Percentiles rank a stretch among this genome's conserved stretches.
phyloP scores from a whole-genome alignment of 2,329 filamentous ascomycete genomes.

The Arthrinium phaeospermum region DNA sequence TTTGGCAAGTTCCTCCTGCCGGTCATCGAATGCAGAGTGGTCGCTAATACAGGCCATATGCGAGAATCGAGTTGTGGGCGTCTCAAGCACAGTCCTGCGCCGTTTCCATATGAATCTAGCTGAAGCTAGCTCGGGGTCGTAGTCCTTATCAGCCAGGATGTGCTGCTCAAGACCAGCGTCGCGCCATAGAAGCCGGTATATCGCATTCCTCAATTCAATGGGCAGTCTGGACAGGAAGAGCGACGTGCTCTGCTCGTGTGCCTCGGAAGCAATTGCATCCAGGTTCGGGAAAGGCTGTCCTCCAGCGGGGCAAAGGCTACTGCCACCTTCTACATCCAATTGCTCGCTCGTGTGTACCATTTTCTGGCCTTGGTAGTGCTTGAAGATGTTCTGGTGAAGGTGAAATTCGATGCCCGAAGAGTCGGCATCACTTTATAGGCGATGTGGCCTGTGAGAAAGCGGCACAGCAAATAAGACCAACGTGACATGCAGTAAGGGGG shows the following conservation, averaged over 20 bases:
- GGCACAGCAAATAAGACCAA: too few relatives aligned
- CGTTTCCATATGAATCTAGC: too few relatives aligned
- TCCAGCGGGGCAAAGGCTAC: background rate
- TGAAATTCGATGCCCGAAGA: too few relatives aligned
- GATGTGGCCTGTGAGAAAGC: too few relatives aligned
- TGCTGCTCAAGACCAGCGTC: background rate
- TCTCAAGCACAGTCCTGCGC: background rate
- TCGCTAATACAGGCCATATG: background rate
- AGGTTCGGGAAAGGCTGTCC: background rate
- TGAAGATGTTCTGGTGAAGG: too few relatives aligned
- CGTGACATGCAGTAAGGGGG: too few relatives aligned
- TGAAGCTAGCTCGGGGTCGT: background rate
- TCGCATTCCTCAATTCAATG: background rate
- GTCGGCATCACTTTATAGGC: too few relatives aligned
- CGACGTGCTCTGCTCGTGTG: background rate
- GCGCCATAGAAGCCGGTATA: background rate
- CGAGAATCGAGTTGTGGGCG: background rate
- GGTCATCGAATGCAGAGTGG: background rate
- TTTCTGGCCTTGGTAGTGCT: too few relatives aligned
- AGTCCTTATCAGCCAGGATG: background rate
- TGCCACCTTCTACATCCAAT: background rate
- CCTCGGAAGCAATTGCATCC: background rate
- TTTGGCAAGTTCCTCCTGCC: background rate
- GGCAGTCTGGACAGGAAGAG: background rate
- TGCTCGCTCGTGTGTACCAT: background rate